These are phyloP conservation scores for Cadophora malorum DNA, from an alignment of 2,329 filamentous ascomycete species.

Conservation along the genomic window DNA sequence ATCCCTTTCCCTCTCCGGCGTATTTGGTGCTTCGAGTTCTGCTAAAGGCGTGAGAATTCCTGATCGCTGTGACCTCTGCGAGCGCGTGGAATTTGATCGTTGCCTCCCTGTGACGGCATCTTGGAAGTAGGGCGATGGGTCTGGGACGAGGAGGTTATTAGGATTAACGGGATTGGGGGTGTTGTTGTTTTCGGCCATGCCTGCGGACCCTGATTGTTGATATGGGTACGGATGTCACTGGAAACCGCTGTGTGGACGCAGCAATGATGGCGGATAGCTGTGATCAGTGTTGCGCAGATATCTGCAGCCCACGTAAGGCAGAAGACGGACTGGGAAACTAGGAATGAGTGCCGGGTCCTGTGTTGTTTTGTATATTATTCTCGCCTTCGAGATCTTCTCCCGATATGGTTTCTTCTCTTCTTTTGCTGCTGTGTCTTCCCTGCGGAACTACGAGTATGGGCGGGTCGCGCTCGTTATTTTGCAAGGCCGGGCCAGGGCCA, in stretches of 20 bases:
- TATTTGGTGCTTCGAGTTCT: background rate
- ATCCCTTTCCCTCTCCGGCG: slow-evolving; percentile 3
- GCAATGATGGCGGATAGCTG: background rate
- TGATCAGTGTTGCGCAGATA: slow-evolving; percentile 10
- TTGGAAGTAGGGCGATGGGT: slow-evolving; percentile 19
- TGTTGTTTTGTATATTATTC: slow-evolving; percentile 9
- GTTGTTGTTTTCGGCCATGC: slow-evolving; percentile 9
- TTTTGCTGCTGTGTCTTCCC: background rate
- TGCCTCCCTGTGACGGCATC: slow-evolving; percentile 14
- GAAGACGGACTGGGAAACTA: background rate
- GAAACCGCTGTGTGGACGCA: background rate
- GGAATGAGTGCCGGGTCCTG: background rate
- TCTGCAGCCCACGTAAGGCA: slow-evolving; percentile 14
- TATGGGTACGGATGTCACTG: background rate
- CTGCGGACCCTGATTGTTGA: background rate
- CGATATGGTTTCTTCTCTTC: background rate
- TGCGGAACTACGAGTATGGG: background rate
- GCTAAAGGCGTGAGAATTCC: background rate
- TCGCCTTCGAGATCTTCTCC: background rate
- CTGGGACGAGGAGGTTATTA: slow-evolving; percentile 24
- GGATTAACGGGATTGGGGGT: background rate
- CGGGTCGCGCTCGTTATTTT: background rate
- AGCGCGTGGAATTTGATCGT: slow-evolving; percentile 24
- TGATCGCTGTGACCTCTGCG: slow-evolving; percentile 13
- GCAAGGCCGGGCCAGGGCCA: background rate